Percentiles rank a stretch among this genome's conserved stretches.
These are phyloP conservation scores for Yamadazyma oceani DNA, from an alignment of 1,139 yeast species.

Conservation along the genomic window DNA sequence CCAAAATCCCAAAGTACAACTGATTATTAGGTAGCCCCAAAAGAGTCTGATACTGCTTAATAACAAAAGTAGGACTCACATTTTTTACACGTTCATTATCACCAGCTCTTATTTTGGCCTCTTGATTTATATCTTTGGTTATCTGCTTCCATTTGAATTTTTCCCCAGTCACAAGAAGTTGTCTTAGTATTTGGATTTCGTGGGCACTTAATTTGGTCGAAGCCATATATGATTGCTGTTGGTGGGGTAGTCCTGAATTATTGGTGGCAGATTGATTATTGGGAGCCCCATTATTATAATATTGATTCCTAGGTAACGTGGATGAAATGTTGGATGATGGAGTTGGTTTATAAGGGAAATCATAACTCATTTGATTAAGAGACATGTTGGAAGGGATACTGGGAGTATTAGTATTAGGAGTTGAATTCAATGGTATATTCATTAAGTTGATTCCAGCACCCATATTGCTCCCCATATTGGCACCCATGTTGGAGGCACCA, in stretches of 20 bases:
- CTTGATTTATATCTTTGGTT: constrained; percentile 41
- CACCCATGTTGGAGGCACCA: background rate
- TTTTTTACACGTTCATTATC: constrained; percentile 26
- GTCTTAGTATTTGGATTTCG: constrained; percentile 40
- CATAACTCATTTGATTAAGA: background rate
- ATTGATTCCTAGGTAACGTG: no score
- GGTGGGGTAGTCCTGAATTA: background rate
- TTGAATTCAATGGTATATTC: no score
- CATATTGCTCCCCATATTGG: background rate
- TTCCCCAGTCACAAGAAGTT: constrained; percentile 41
- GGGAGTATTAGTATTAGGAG: no score
- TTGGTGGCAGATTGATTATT: background rate
- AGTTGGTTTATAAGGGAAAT: no score
- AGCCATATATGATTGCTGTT: background rate
- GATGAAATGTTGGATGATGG: no score
- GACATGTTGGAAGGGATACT: no score
- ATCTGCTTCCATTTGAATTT: constrained; percentile 50
- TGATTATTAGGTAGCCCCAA: constrained; percentile 44
- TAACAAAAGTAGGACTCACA: constrained; percentile 46
- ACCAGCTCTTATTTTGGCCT: constrained; percentile 11
- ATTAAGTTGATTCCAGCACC: no score
- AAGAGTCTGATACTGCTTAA: constrained; percentile 42
- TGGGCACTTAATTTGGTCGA: constrained; percentile 34
- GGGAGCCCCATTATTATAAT: background rate
- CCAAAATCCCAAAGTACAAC: constrained; percentile 39